Evolutionary conservation across 1,284 basidiomycete genomes (phyloP), one percentile per base, ranked within the genome.

Genomic region (Bjerkandera adusta): DNA sequence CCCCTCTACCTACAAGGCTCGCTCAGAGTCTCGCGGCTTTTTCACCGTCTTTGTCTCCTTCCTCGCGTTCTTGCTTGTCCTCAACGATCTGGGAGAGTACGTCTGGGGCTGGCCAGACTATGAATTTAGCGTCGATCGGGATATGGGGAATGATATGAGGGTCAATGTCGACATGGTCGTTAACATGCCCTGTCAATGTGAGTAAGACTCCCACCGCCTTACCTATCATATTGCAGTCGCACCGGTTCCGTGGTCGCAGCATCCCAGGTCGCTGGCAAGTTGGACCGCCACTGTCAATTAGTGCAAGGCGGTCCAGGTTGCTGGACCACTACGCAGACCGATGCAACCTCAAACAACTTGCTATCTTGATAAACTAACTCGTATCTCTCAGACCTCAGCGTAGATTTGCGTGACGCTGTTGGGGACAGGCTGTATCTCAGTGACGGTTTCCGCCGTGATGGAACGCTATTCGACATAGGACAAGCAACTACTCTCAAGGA

Each of bases 141-240:
- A 78, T 36, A 65, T 75, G 21, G 68, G 69, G 16, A 83, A 78
- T 53, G 81, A 75, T 47, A 72, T 97, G 70, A 80, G 84, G 54
- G 73, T 97, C 52, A 97, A 97, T 64, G 77, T 97, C 45, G 94
- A 97, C 67, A 66, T 96, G 66, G 82, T 91, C 11, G 87, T 97
- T 20, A 89, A 89, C 54, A 97, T 94, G 81, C 93, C 91, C 1
- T 97, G 94, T 69, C 75, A 78, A 67, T 91, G 92, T 96, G 63
- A 69, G 90, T 81, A 4, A 4, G 6, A 26, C n/a, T 22, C 15
- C 5, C 35, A 34, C 30, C 22, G 21, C 4, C 33, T 21, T 32
- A 12, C 3, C 4, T 12, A 18, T 36, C 22, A 16, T 34, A 7
- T 18, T 8, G 47, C 6, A 3, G 8, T 16, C 2, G 36, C 27